Evolutionary conservation across 169 alveolate genomes (phyloP).

Genomic region (Plasmodium yoelii): DNA sequence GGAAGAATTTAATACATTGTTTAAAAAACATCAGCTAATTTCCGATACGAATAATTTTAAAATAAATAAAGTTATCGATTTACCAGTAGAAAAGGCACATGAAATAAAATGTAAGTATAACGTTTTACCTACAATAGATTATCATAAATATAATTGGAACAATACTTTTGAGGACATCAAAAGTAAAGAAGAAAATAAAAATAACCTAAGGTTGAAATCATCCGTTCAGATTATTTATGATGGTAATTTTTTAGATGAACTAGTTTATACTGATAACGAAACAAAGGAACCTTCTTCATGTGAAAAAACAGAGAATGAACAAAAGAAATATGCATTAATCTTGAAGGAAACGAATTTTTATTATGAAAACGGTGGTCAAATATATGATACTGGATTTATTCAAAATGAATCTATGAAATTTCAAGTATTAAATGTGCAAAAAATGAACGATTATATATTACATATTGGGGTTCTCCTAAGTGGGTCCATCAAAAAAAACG

Average conservation of each 20-base stretch:
- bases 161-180: not conserved
- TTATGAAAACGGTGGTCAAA: slow-evolving; percentile 92
- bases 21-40: slow-evolving; percentile 86
- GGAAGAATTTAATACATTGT: slow-evolving; percentile 87
- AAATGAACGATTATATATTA: slow-evolving; percentile 89
- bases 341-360: slow-evolving; percentile 90
- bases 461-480: slow-evolving; percentile 86
- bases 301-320: not conserved
- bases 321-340: slow-evolving; percentile 83
- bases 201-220: slow-evolving; percentile 63
- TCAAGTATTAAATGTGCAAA: slow-evolving; percentile 88
- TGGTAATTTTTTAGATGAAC: slow-evolving; percentile 78
- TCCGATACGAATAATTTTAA: slow-evolving; percentile 85
- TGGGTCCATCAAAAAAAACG: slow-evolving; percentile 49
- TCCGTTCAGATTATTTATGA: slow-evolving; percentile 84
- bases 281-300: no score
- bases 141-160: slow-evolving; percentile 80
- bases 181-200: slow-evolving; percentile 10
- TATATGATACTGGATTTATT: slow-evolving; percentile 85
- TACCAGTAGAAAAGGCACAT: slow-evolving; percentile 84
- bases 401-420: slow-evolving; percentile 76
- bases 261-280: slow-evolving; percentile 27
- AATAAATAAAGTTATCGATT: slow-evolving; percentile 76
- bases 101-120: slow-evolving; percentile 60
- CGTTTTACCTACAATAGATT: slow-evolving; percentile 77